phyloP scores from a whole-genome alignment of 225 moss, liverwort and hornwort genomes.

The Marchantia polymorpha region DNA sequence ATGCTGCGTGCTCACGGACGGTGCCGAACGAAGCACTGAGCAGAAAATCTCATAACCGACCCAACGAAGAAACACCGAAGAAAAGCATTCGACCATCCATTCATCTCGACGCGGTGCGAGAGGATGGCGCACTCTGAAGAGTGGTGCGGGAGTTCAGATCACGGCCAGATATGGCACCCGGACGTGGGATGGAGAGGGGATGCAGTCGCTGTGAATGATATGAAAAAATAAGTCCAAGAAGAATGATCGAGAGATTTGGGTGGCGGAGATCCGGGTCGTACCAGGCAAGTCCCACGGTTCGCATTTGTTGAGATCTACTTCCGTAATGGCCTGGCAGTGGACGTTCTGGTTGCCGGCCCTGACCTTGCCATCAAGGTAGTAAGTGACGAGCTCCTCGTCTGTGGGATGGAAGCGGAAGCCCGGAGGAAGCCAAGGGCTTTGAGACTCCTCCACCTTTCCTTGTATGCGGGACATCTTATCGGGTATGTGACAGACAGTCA shows the following conservation, averaged over 20 bases:
- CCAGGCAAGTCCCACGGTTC: conserved; percentile 54
- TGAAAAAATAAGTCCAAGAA: neutral
- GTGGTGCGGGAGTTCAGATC: neutral
- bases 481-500: neutral
- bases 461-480: conserved; percentile 19
- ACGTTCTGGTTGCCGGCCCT: conserved; percentile 16
- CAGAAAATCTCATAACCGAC: neutral
- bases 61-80: neutral
- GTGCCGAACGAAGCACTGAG: neutral
- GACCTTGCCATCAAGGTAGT: conserved; percentile 37
- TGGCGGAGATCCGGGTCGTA: conserved; percentile 20
- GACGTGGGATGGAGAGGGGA: neutral
- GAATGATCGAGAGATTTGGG: neutral
- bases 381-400: conserved; percentile 42
- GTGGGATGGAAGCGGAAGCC: conserved; percentile 51
- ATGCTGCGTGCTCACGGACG: neutral
- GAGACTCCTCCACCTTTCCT: conserved; percentile 31
- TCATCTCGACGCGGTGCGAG: neutral
- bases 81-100: neutral
- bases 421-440: conserved; percentile 43
- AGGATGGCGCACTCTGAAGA: neutral
- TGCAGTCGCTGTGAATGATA: neutral
- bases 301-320: conserved; percentile 51
- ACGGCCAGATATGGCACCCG: neutral
- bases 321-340: conserved; percentile 32